phyloP scores from a whole-genome alignment of 2,329 filamentous ascomycete genomes.

The Aspergillus sp. region DNA sequence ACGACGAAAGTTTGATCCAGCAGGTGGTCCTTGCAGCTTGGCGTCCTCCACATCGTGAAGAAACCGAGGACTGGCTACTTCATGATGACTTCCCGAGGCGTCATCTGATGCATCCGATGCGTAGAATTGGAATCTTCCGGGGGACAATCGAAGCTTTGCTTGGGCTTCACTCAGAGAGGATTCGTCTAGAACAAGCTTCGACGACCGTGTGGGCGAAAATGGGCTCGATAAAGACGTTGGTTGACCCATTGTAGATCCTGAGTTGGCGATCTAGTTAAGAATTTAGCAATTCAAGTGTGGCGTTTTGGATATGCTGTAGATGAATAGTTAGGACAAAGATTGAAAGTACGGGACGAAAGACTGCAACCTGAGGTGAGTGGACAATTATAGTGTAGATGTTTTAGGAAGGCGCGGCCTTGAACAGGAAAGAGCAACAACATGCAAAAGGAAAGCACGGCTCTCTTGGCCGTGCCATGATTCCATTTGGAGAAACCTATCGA shows the following conservation, averaged over 20 bases:
- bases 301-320: not conserved
- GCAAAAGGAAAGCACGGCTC: not conserved
- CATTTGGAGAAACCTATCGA: slow-evolving; percentile 4
- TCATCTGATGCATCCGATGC: not conserved
- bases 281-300: too few relatives aligned
- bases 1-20: too few relatives aligned
- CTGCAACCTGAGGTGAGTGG: not conserved
- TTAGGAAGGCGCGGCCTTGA: not conserved
- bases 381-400: not conserved
- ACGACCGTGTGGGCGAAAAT: not conserved
- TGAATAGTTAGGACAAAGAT: not conserved
- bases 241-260: not conserved
- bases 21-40: not conserved
- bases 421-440: not conserved
- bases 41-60: not conserved
- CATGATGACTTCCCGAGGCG: not conserved
- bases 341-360: not conserved
- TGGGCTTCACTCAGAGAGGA: not conserved
- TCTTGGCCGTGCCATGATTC: not conserved
- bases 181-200: not conserved
- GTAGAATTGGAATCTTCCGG: not conserved
- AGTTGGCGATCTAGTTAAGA: too few relatives aligned
- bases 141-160: not conserved
- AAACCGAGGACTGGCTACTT: not conserved
- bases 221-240: not conserved